Evolutionary conservation across 805 yeast species (phyloP), one percentile per base, ranked within the genome.

Genomic region (Hanseniaspora valbyensis): DNA sequence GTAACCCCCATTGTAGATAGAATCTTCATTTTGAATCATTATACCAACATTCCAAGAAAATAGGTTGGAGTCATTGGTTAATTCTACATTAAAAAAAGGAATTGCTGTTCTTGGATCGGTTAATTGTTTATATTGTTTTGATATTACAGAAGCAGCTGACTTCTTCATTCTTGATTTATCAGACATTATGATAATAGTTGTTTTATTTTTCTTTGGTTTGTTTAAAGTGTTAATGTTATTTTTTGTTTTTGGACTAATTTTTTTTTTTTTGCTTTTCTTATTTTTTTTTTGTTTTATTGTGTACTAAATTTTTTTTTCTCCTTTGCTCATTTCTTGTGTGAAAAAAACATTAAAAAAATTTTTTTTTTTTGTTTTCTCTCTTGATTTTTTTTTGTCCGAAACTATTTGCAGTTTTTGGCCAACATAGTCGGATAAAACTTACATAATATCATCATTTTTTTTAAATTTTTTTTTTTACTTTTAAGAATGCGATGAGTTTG

Each of bases 1-100:
- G 66, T 84, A 90, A 13, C 96, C 96, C 41, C 96, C 96, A 61
- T 89, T 86, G 67, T 86, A 90, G 56, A 83, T 80, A 14, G 95
- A 86, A 55, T 87, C 96, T 58, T 83, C 80, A 66, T 84, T 83
- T 49, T 87, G 75, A 12, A 90, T 94, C 87, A 89, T 87, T 53
- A 90, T 84, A 21, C 95, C 96, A 51, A 90, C 75, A 64, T 84
- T 84, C 96, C 83, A 78, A 49, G 71, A 69, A 57, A 76, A 78
- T 46, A 78, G 73, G 60, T 78, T 77, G 2, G 67, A 62, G 56
- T 77, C 81, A 54, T 78, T 80, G 48, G 76, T 78, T 32, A 78
- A 68, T 60, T 75, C 83, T 46, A 83, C 83, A 63, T 83, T 85
- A 68, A 79, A 78, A 8, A 78, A 73, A 2, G 83, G 82, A 52